Base-by-base conservation (phyloP, 2,329 filamentous ascomycete genomes). In the Neoarthrinium moseri region DNA sequence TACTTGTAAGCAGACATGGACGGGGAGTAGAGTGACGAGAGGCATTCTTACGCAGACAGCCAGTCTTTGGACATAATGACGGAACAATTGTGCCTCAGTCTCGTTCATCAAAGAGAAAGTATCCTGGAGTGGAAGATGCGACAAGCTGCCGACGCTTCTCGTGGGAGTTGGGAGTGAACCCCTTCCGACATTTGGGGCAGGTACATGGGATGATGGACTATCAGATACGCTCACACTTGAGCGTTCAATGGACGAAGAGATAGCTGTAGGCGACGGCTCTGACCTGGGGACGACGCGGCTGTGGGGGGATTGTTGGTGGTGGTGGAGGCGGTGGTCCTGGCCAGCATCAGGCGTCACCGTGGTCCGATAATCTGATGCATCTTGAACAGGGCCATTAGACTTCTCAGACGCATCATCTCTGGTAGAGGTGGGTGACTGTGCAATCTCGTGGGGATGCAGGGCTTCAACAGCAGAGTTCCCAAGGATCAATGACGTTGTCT, bases 51-150 rank as follows among this genome's bases (percentile, higher is more conserved):
- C 64, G 52, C 63, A 67, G 13, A 62, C 56, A 7, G 63, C 64
- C 23, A 67, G 46, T 38, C 60, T 61, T 32, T 66, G 57, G 29
- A 67, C 63, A 45, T 66, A 67, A 45, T 67, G 64, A 24, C 62
- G 63, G 46, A 66, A 67, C 8, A 67, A 46, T 3, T 55, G 43
- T 11, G 64, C 64, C 43, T 67, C 63, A 4, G 61, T 58, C 21
- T 60, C 54, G 26, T 52, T 55, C 43, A 58, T 59, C 15, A 66
- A 56, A 7, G 63, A 63, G n/a, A 63, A 60, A 2, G 56, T 58
- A 30, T 21, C n/a, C 24, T 15, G 18, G 21, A 36, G 22, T 33
- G 32, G 33, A 24, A 43, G 27, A 22, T 43, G 39, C 17, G 41
- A 44, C 8, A 35, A 22, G 17, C 41, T 36, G 29, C 30, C 41